Evolutionary conservation across 83 land plant species (phyloP), one percentile per base, ranked within the genome.

Genomic region (Picea abies): DNA sequence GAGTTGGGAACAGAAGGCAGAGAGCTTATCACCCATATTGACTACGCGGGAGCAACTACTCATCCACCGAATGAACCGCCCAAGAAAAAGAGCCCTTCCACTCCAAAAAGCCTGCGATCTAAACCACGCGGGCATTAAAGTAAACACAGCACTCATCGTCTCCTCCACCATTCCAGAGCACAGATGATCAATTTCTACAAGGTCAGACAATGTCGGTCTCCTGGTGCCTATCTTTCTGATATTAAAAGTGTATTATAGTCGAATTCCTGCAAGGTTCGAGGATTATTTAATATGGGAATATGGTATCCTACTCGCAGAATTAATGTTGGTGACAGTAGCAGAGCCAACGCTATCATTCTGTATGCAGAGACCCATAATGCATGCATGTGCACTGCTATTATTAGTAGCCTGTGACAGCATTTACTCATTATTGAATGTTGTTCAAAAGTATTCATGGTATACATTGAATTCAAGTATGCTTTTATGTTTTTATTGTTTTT

Each of bases 41-140:
- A 72, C 10, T 72, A 72, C 44, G 76, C 76, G 29, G 76, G 76
- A 72, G 76, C 76, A 20, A 72, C 76, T 39, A 72, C 76, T 19
- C 76, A 72, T 72, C 76, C 76, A 72, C 76, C 76, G 56, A 41
- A 22, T 44, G 76, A 72, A 9, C 76, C 76, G 19, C 76, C 76
- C 56, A 72, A 41, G 76, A 72, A 44, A 44, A 72, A 41, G 56
- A 72, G 23, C 2, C 20, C 19, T 41, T 37, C 52, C 56, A 20
- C 39, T 6, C 47, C 39, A 23, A 72, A 72, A 72, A 5, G 76
- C 56, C 76, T 72, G 76, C 22, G 17, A 1, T 49, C 22, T 72
- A n/a, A 44, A 41, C n/a, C 76, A 72, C 76, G 52, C 76, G 76
- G 23, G 9, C 56, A 72, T 72, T 72, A 72, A 72, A 44, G 6